Evolutionary conservation across 1,139 yeast species (phyloP).

Genomic region (Pneumocystis wakefieldiae): DNA sequence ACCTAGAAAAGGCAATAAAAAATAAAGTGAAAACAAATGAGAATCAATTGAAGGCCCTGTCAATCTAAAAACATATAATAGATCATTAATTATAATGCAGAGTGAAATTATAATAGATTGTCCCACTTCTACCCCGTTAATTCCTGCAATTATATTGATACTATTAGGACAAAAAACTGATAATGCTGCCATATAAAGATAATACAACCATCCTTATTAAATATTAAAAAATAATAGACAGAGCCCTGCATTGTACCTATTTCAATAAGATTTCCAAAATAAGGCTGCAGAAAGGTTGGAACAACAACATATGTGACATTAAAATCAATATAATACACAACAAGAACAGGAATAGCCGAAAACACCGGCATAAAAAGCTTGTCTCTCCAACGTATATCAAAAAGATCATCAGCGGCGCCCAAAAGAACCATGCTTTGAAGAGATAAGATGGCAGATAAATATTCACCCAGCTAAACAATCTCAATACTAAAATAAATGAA

Average conservation of each 20-base stretch:
- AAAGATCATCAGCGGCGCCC: slow-evolving; percentile 87
- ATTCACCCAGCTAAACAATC: slow-evolving; percentile 41
- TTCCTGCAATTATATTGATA: slow-evolving; percentile 90
- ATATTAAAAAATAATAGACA: slow-evolving; percentile 33
- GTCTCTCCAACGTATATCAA: slow-evolving; percentile 94
- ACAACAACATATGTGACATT: slow-evolving; percentile 83
- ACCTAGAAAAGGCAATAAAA: slow-evolving; percentile 75
- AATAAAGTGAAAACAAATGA: slow-evolving; percentile 65
- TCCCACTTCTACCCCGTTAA: slow-evolving; percentile 92
- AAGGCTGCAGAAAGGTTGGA: slow-evolving; percentile 47
- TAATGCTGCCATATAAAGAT: slow-evolving; percentile 76
- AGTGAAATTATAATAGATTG: slow-evolving; percentile 69
- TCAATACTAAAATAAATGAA: background rate
- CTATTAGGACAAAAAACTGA: slow-evolving; percentile 92
- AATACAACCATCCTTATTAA: slow-evolving; percentile 53
- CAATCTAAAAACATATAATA: slow-evolving; percentile 44
- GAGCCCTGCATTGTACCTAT: slow-evolving; percentile 23
- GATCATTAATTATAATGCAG: slow-evolving; percentile 60
- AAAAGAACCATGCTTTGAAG: slow-evolving; percentile 69
- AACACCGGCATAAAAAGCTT: slow-evolving; percentile 90
- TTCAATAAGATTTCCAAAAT: slow-evolving; percentile 18
- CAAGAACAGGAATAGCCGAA: slow-evolving; percentile 77
- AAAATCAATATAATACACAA: slow-evolving; percentile 86
- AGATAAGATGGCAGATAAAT: slow-evolving; percentile 68
- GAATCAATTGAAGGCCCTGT: slow-evolving; percentile 57